A percentile compares a stretch with the other conserved stretches of the same genome.
Evolutionary conservation across 2,329 filamentous ascomycete species (phyloP).

Genomic region (Ophiostoma tasmaniense): DNA sequence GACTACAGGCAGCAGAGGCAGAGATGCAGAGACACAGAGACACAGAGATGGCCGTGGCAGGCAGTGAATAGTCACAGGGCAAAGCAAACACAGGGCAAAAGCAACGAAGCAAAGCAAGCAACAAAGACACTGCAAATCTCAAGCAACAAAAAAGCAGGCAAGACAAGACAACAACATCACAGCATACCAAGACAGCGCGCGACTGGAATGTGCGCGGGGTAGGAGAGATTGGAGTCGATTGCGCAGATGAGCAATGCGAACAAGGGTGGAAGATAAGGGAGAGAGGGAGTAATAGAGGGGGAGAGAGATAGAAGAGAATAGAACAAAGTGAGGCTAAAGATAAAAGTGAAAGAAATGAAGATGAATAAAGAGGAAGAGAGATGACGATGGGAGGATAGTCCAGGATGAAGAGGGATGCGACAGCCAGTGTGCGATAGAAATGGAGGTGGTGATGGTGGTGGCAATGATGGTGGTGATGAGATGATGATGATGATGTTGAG

Average conservation of each 20-base stretch:
- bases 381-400: not conserved
- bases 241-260: not conserved
- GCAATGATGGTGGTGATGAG: too few species aligned
- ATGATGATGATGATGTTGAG: not conserved
- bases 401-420: not conserved
- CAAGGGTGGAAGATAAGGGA: too few species aligned
- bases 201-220: conserved; percentile 6
- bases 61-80: not conserved
- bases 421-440: not conserved
- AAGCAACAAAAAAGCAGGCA: not conserved
- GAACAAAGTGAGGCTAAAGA: not conserved
- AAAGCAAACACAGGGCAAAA: not conserved
- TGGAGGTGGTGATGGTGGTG: not conserved
- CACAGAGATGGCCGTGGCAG: too few species aligned
- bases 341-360: not conserved
- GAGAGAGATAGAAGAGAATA: not conserved
- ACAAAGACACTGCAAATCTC: not conserved
- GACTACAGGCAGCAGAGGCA: not conserved
- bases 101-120: not conserved
- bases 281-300: too few species aligned
- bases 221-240: not conserved
- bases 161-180: conserved; percentile 6
- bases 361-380: not conserved
- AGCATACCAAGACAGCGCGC: not conserved
- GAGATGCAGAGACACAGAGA: not conserved